Conservation (phyloP, 2,329 filamentous ascomycete species). For the Gaeumannomyces tritici region DNA sequence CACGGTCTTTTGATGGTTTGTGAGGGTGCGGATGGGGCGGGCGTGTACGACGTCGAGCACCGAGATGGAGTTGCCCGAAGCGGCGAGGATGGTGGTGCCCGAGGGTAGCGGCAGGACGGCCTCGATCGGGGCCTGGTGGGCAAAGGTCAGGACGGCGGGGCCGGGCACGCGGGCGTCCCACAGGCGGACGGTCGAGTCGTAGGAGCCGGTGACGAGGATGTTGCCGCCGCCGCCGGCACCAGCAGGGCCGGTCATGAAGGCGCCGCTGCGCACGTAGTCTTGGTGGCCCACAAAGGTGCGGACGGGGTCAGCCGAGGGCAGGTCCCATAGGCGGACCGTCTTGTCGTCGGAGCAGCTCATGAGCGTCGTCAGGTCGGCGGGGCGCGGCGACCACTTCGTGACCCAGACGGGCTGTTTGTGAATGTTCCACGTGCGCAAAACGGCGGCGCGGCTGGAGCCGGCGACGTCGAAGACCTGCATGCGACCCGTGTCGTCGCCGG, state of each 20-base stretch:
- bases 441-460: conserved; percentile 58
- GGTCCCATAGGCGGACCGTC: conserved; percentile 89
- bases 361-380: conserved; percentile 67
- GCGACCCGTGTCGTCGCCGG: conserved; percentile 82
- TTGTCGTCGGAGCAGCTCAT: conserved; percentile 89
- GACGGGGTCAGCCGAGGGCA: conserved; percentile 68
- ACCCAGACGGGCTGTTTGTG: conserved; percentile 93
- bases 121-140: conserved; percentile 84
- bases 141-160: conserved; percentile 77
- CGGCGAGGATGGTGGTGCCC: conserved; percentile 76
- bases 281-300: conserved; percentile 76
- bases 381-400: conserved; percentile 72
- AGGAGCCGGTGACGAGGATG: conserved; percentile 81
- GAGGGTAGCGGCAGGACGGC: conserved; percentile 78
- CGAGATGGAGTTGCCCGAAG: conserved; percentile 77
- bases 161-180: conserved; percentile 79
- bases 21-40: conserved; percentile 75
- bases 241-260: conserved; percentile 68
- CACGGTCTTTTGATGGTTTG: conserved; percentile 96
- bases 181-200: conserved; percentile 85
- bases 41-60: conserved; percentile 90
- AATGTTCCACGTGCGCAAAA: conserved; percentile 89
- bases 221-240: conserved; percentile 42
- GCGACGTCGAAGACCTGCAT: conserved; percentile 92
- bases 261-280: conserved; percentile 84